Conservation (phyloP, 768 basidiomycete species). For the Agaricus sinodeliciosus region DNA sequence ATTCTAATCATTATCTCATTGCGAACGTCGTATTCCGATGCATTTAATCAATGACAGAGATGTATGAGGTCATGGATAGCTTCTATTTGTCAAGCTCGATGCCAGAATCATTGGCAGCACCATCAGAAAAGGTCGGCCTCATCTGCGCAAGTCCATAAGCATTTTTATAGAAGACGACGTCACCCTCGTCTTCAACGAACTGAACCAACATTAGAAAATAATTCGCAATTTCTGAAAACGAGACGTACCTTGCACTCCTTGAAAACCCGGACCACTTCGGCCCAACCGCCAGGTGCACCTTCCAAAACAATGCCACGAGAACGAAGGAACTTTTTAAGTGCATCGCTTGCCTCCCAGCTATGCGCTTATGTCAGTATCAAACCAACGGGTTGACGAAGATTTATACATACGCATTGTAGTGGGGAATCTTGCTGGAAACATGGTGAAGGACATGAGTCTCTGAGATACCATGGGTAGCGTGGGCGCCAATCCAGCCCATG, state of each 20-base stretch:
- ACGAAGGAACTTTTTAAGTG: slow-evolving; percentile 72
- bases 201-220: slow-evolving; percentile 14
- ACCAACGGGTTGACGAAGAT: not conserved
- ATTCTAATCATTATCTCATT: slow-evolving; percentile 2
- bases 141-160: slow-evolving; percentile 68
- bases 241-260: slow-evolving; percentile 63
- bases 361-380: slow-evolving; percentile 1
- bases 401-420: slow-evolving; percentile 69
- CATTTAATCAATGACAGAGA: not conserved
- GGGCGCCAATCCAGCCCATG: slow-evolving; percentile 81
- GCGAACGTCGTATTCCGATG: not conserved
- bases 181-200: slow-evolving; percentile 94
- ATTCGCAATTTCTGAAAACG: not conserved
- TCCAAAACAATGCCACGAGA: slow-evolving; percentile 56
- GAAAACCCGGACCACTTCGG: slow-evolving; percentile 72
- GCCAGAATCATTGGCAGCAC: slow-evolving; percentile 47
- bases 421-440: slow-evolving; percentile 91
- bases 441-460: slow-evolving; percentile 94
- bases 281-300: slow-evolving; percentile 74
- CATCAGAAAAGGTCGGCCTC: slow-evolving; percentile 60
- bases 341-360: slow-evolving; percentile 87
- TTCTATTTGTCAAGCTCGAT: slow-evolving; percentile 44
- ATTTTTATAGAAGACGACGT: slow-evolving; percentile 90
- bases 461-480: slow-evolving; percentile 86
- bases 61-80: not conserved